phyloP scores from a whole-genome alignment of 2,329 filamentous ascomycete species.

The Tolypocladium ophioglossoides region DNA sequence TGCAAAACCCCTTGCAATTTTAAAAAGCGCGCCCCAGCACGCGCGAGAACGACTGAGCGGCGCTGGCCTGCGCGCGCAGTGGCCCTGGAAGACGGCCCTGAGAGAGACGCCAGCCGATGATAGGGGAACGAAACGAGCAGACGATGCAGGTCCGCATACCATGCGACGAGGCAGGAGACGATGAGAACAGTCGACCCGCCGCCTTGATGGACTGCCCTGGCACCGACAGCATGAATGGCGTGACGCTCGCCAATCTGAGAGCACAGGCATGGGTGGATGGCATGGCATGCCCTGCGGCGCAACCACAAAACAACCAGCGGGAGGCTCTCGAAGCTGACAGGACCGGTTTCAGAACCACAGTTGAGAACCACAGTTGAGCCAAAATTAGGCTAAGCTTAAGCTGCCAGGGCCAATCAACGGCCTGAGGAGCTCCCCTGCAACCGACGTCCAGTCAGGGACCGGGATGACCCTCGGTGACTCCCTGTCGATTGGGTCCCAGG shows the following conservation, averaged over 20 bases:
- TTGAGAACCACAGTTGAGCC: slow-evolving; percentile 6
- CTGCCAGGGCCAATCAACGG: slow-evolving; percentile 21
- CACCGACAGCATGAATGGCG: slow-evolving; percentile 6
- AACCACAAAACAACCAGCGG: background rate
- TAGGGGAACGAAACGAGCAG: background rate
- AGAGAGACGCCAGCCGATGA: background rate
- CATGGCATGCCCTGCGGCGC: background rate
- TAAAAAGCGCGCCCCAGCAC: background rate
- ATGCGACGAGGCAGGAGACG: background rate
- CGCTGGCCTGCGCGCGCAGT: background rate
- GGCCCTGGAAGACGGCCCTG: background rate
- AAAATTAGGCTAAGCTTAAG: slow-evolving; percentile 22
- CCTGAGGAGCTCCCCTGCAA: slow-evolving; percentile 15
- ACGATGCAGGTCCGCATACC: background rate
- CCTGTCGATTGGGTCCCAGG: slow-evolving; percentile 13
- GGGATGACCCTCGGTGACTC: background rate
- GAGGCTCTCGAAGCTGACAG: background rate
- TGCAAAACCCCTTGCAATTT: background rate
- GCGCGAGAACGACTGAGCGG: background rate
- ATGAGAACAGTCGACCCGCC: background rate
- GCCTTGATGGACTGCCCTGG: background rate
- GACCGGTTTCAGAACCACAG: background rate
- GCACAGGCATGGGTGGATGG: background rate
- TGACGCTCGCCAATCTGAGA: slow-evolving; percentile 16
- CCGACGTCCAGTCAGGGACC: slow-evolving; percentile 11